These are phyloP conservation scores for Lipomyces anomalus DNA, from an alignment of 805 yeast species.

Conservation along the genomic window DNA sequence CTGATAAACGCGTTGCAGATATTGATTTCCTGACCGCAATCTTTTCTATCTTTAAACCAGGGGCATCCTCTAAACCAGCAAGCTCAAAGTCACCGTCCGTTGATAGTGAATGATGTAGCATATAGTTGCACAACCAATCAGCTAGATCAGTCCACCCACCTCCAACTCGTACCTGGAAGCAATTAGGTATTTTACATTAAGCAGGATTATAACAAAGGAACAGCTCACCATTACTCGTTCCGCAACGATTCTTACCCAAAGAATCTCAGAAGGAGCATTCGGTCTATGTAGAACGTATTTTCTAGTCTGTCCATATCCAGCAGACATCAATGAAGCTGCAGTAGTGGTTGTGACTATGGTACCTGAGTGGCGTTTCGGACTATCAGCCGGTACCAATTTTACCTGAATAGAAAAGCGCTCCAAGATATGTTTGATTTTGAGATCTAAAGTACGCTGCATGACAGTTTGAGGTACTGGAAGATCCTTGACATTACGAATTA, in stretches of 20 bases:
- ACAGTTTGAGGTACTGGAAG: not conserved
- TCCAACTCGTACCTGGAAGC: constrained; percentile 26
- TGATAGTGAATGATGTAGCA: constrained; percentile 18
- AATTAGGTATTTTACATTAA: too few relatives aligned
- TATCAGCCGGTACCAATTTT: not conserved
- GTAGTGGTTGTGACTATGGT: constrained; percentile 8
- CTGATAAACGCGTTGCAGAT: too few relatives aligned
- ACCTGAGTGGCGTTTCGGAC: constrained; percentile 1
- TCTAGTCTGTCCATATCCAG: constrained; percentile 26
- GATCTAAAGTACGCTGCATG: constrained; percentile 13
- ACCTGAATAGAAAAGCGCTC: not conserved
- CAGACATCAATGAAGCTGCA: constrained; percentile 4
- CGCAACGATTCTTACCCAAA: constrained; percentile 26
- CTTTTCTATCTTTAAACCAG: too few relatives aligned
- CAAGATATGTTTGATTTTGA: constrained; percentile 13
- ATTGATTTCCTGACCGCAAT: too few relatives aligned
- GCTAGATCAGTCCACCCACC: constrained; percentile 28
- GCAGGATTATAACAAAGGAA: too few relatives aligned
- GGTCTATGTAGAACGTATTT: constrained; percentile 22
- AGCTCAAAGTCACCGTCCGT: not conserved
- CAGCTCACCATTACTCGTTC: constrained; percentile 28
- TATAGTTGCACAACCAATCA: constrained; percentile 23
- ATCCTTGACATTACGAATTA: too few relatives aligned
- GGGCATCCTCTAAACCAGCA: not conserved
- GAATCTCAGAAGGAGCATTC: constrained; percentile 22